Percentiles rank a stretch among this genome's conserved stretches.
phyloP scores from a whole-genome alignment of 305 asterid genomes.

The Solanum hybrid region DNA sequence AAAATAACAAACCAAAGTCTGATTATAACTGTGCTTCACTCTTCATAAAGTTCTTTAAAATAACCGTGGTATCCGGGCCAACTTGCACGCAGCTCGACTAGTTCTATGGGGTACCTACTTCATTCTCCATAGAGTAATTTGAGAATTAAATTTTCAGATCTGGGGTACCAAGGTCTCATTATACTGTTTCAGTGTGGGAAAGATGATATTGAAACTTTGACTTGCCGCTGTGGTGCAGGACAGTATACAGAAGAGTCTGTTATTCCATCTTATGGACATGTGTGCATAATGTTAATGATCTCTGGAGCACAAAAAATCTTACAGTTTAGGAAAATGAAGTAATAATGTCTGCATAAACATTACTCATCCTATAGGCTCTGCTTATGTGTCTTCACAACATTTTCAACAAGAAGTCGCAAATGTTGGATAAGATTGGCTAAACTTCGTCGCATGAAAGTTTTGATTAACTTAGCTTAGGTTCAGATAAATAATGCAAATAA shows the following conservation, averaged over 20 bases:
- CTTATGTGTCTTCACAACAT: not conserved
- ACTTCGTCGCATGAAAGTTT: not conserved
- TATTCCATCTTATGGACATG: not conserved
- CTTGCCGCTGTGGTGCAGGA: not conserved
- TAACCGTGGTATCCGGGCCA: not conserved
- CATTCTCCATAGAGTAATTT: not conserved
- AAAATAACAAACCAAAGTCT: not conserved
- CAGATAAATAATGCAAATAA: not conserved
- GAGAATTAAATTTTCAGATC: not conserved
- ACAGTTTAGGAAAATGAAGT: not conserved
- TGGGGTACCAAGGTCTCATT: not conserved
- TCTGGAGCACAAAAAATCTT: not conserved
- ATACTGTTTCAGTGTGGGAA: not conserved
- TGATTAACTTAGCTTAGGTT: not conserved
- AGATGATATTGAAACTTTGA: not conserved
- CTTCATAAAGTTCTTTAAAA: not conserved
- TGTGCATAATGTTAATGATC: not conserved
- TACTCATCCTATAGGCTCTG: not conserved
- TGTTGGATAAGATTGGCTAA: not conserved
- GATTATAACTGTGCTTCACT: not conserved
- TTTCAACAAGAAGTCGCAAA: not conserved
- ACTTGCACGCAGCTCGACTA: not conserved
- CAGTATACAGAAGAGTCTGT: not conserved
- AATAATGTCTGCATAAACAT: not conserved
- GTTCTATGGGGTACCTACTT: not conserved